Percentiles rank a stretch among this genome's conserved stretches.
Evolutionary conservation across 176 grass and related monocot species (phyloP).

Genomic region (Aegilops sharonensis): DNA sequence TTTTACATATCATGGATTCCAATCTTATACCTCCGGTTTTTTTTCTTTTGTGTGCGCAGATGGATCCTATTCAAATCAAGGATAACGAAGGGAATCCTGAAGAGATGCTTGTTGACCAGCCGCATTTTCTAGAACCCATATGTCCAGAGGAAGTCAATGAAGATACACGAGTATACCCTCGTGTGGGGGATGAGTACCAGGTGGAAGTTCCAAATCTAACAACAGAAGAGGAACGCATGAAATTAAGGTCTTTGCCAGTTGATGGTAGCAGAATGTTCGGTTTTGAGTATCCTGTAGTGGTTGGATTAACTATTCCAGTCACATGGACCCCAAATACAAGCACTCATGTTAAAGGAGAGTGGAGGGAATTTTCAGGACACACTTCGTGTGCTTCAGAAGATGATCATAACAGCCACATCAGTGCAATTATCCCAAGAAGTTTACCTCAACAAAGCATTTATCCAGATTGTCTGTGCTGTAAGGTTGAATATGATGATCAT

Average conservation of each 20-base stretch:
- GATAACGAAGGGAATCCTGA: slow-evolving; percentile 40
- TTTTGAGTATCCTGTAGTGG: slow-evolving; percentile 46
- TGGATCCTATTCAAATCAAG: slow-evolving; percentile 64
- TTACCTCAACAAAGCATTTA: slow-evolving; percentile 23
- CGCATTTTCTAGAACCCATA: slow-evolving; percentile 47
- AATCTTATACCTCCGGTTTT: slow-evolving; percentile 5
- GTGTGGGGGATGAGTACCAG: slow-evolving; percentile 84
- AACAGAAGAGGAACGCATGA: slow-evolving; percentile 35
- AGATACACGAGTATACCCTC: slow-evolving; percentile 58
- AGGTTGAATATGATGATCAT: slow-evolving; percentile 43
- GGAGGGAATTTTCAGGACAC: slow-evolving; percentile 4
- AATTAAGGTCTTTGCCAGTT: slow-evolving; percentile 28
- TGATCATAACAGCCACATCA: slow-evolving; percentile 22
- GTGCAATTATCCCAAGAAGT: slow-evolving; percentile 25
- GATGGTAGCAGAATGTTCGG: slow-evolving; percentile 25
- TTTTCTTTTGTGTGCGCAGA: slow-evolving; percentile 28
- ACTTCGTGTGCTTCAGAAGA: slow-evolving; percentile 29
- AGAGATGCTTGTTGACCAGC: slow-evolving; percentile 59
- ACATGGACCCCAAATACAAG: slow-evolving; percentile 50
- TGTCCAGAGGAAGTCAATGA: slow-evolving; percentile 59
- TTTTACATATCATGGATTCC: slow-evolving; percentile 19
- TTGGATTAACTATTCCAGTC: slow-evolving; percentile 64
- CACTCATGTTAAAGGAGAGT: slow-evolving; percentile 34
- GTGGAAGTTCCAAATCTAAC: slow-evolving; percentile 53
- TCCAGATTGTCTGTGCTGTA: slow-evolving; percentile 22